Evolutionary conservation across 306 rosid species (phyloP), one percentile per base, ranked within the genome.

Genomic region (Fragaria iinumae): DNA sequence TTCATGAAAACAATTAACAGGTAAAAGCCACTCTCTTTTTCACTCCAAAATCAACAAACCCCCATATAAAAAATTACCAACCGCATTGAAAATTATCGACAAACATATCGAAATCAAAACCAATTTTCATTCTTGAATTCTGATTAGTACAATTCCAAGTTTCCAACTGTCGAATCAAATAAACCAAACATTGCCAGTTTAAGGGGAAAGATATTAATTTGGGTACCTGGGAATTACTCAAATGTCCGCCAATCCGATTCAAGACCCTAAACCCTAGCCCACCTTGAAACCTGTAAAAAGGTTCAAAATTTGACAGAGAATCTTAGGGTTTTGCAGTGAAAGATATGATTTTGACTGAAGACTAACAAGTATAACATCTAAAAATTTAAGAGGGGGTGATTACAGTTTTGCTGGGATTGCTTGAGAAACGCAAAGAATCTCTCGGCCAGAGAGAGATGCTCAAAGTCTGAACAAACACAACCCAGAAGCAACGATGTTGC

Each of bases 211-310:
- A 14, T 8, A 62, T 64, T n/a, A 78, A 44, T 49, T 57, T 57
- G 2, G 48, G 11, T 71, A 79, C 78, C 82, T 52, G 12, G 43
- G 36, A 50, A 53, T 20, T 39, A 50, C 78, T 65, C 59, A 11
- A 72, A 39, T 10, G 29, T 43, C 17, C 41, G 8, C 2, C 59
- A 38, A 48, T 57, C 64, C 47, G 79, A 80, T 74, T 67, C 14
- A 39, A 38, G 57, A 74, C 34, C 65, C 25, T 36, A 80, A 74
- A 80, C 83, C 79, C 83, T 80, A 74, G 57, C 53, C 55, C 71
- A 48, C 64, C 52, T 67, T 16, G 12, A 10, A 52, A 68, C 75
- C 79, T 80, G 79, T 21, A 23, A 56, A 67, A 53, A 55, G 13
- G 20, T 69, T 21, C 0, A 10, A 67, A n/a, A 65, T 17, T 65